Conservation (phyloP, 2,329 filamentous ascomycete species). For the Pseudocercospora cruenta region DNA sequence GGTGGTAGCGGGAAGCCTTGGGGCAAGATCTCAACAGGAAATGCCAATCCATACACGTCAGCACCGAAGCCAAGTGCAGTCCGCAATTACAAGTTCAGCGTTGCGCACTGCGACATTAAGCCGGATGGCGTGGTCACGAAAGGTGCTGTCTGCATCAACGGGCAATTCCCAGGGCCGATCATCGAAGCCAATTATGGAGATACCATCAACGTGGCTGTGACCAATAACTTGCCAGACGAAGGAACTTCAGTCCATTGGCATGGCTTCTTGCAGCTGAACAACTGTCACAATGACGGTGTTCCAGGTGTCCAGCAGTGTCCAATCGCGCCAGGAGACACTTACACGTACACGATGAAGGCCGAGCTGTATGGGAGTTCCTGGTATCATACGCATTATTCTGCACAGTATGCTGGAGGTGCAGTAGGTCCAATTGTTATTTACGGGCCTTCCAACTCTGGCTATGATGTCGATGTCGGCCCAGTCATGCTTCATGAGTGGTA, state of each 20-base stretch:
- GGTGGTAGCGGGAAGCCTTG: not conserved
- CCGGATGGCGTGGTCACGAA: slow-evolving; percentile 34
- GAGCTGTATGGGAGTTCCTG: slow-evolving; percentile 38
- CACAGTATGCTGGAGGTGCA: slow-evolving; percentile 47
- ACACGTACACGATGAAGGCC: slow-evolving; percentile 46
- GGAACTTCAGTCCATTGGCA: slow-evolving; percentile 59
- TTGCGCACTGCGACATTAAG: slow-evolving; percentile 34
- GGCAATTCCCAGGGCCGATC: slow-evolving; percentile 51
- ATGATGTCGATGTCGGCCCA: slow-evolving; percentile 39
- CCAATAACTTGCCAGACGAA: slow-evolving; percentile 47
- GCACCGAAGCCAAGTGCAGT: not conserved
- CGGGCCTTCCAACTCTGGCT: slow-evolving; percentile 43
- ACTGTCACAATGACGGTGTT: slow-evolving; percentile 57
- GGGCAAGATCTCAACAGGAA: not conserved
- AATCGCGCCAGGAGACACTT: slow-evolving; percentile 60
- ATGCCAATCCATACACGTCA: not conserved
- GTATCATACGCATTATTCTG: slow-evolving; percentile 40
- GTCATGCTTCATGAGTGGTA: slow-evolving; percentile 31
- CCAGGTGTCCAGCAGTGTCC: slow-evolving; percentile 64
- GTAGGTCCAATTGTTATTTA: slow-evolving; percentile 46
- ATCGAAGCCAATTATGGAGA: slow-evolving; percentile 46
- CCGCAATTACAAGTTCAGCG: not conserved
- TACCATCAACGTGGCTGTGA: slow-evolving; percentile 35
- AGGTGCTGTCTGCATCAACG: slow-evolving; percentile 43
- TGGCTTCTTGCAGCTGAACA: slow-evolving; percentile 55